Base-by-base conservation (phyloP, 352 stramenopile species). In the Phytophthora podocarpi region DNA sequence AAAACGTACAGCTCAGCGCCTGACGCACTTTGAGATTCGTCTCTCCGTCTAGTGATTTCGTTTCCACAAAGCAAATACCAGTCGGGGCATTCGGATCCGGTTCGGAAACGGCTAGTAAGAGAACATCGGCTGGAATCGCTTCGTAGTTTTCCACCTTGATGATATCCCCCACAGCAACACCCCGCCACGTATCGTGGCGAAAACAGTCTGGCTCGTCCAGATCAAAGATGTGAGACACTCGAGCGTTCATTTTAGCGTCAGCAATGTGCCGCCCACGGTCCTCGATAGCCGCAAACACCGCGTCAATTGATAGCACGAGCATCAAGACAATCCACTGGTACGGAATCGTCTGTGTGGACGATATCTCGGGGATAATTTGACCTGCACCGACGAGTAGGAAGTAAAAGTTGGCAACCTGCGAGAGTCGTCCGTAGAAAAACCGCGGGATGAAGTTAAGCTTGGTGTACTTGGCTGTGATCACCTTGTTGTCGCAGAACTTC, bases 131-230 rank as follows among this genome's bases (percentile, higher is more conserved):
- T 18, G 88, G 87, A 27, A 96, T 87, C 9, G 76, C 67, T 18
- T 96, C 89, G 72, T 94, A 90, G 64, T 96, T 96, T 56, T 76
- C 79, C 3, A 97, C 70, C 67, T 96, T 94, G 72, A 96, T 72
- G 24, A 97, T 82, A 54, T 93, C 74, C 5, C 89, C 90, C 12
- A 97, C 89, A 0, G 58, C 60, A 12, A 96, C 77, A 39, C 85
- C 62, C 9, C 68, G 73, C 84, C 86, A 94, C 12, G 74, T 70
- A 42, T 77, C 59, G 8, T 81, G 52, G 6, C 72, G 68, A 49
- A 95, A 97, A 40, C 59, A 72, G 2, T 69, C 57, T 0, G 70
- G 55, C 1, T 72, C 54, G 10, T 62, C 59, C 0, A 74, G 21
- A 39, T 95, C 85, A 47, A 95, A 95, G 1, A 91, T 78, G 9